Evolutionary conservation across 345 rosid species (phyloP), one percentile per base, ranked within the genome.

Genomic region (Eucalyptus rudis): DNA sequence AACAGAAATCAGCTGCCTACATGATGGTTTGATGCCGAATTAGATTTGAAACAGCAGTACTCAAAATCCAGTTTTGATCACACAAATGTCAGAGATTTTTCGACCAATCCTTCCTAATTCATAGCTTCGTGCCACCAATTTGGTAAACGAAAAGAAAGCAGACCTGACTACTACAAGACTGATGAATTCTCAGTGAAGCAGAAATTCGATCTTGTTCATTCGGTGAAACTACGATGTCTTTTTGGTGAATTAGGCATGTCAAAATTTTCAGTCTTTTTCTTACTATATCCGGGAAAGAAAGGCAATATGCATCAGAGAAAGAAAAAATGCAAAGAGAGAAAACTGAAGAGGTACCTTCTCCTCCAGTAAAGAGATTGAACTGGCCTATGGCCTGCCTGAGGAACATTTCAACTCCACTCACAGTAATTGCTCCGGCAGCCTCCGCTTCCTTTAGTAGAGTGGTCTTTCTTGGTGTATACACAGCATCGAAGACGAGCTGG

Each of bases 361-460:
- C 47, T 86, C 91, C 94, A 6, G 96, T 95, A 92, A 95, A 94
- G 90, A 93, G 94, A 43, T 52, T 93, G 92, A 93, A 94, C 91
- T 95, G 97, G 56, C 92, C 93, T 24, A 93, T 89, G 76, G 96
- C 96, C 87, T 95, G 97, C 56, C 95, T 90, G 86, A 95, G 92
- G 92, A 95, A 94, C 97, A 95, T 95, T 89, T 95, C 97, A 47
- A 93, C 94, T 47, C 96, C 97, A 54, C 94, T 88, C 9, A 95
- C 97, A 24, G 33, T 90, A 90, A 94, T 91, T 44, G 94, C 94
- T 56, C 96, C 96, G 2, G 94, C 94, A 84, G 94, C 95, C 81
- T 92, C 92, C 1, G 96, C 95, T 62, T 93, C 95, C 90, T 92
- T 93, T 14, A 95, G 88, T 13, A 94, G 92, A 62, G 92, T 94